Evolutionary conservation across 1,284 basidiomycete genomes (phyloP).

Genomic region (Rhodotorula sp.): DNA sequence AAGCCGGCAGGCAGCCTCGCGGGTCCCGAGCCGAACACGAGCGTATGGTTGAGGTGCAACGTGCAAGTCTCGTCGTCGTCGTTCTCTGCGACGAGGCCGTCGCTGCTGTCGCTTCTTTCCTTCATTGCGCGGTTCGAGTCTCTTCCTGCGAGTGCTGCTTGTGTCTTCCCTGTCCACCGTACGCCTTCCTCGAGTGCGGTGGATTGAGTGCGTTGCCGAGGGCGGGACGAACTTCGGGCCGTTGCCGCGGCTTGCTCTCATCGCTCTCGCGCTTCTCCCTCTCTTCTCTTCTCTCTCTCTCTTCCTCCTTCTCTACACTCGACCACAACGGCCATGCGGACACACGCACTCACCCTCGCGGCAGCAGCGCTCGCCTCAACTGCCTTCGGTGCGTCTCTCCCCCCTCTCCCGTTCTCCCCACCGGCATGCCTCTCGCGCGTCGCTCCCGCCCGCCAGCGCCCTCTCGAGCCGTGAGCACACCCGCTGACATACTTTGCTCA

Average conservation of each 20-base stretch:
- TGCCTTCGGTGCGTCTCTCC: background rate
- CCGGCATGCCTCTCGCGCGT: background rate
- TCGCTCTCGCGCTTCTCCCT: background rate
- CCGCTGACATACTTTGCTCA: no score
- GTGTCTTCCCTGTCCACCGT: background rate
- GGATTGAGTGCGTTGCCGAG: background rate
- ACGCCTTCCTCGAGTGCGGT: background rate
- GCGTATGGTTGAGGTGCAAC: no score
- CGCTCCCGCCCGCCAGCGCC: background rate
- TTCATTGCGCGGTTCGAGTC: no score
- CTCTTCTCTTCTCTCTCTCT: background rate
- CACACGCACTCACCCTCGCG: slow-evolving; percentile 3
- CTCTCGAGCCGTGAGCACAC: background rate
- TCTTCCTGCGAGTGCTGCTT: no score
- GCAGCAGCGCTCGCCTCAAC: slow-evolving; percentile 1
- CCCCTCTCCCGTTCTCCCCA: background rate
- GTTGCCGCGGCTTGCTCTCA: background rate
- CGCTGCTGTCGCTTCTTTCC: no score
- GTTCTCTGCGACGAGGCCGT: no score
- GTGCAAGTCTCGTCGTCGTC: no score
- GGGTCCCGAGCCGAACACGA: no score
- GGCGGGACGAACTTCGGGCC: background rate
- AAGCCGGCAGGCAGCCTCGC: no score
- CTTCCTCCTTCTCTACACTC: background rate
- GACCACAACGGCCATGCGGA: background rate